phyloP scores from a whole-genome alignment of 805 yeast genomes.

The Barnettozyma sucrosica region DNA sequence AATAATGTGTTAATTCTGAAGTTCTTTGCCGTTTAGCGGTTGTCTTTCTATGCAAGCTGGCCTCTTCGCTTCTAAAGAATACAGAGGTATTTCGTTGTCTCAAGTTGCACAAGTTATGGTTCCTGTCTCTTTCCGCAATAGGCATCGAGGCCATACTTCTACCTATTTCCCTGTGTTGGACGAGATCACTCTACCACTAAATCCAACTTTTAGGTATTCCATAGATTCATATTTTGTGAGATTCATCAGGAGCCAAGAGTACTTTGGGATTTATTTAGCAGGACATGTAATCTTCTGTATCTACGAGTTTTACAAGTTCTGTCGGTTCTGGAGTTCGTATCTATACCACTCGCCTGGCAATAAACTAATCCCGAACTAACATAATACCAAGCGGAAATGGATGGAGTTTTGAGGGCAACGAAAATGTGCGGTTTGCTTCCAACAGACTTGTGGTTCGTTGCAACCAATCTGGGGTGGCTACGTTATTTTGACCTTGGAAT shows the following conservation, averaged over 20 bases:
- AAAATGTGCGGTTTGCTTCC: neutral
- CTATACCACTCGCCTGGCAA: neutral
- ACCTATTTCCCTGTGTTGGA: neutral
- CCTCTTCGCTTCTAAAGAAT: no score
- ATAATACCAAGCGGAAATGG: neutral
- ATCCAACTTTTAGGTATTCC: neutral
- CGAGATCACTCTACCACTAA: neutral
- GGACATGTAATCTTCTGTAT: neutral
- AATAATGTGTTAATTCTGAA: no score
- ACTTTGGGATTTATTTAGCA: neutral
- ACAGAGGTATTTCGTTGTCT: no score
- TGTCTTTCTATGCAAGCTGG: no score
- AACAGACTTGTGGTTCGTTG: neutral
- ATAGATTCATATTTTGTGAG: neutral
- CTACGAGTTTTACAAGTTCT: neutral
- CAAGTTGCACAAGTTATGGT: neutral
- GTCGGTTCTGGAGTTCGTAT: conserved; percentile 1
- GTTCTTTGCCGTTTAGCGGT: no score
- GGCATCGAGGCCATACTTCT: neutral
- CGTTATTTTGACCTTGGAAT: neutral
- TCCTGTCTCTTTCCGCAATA: no score
- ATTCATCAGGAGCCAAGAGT: neutral
- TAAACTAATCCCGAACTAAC: neutral
- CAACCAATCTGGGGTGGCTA: neutral
- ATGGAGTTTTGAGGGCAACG: neutral